Evolutionary conservation across 2,329 filamentous ascomycete species (phyloP).

Genomic region (Xylariaceae sp.): DNA sequence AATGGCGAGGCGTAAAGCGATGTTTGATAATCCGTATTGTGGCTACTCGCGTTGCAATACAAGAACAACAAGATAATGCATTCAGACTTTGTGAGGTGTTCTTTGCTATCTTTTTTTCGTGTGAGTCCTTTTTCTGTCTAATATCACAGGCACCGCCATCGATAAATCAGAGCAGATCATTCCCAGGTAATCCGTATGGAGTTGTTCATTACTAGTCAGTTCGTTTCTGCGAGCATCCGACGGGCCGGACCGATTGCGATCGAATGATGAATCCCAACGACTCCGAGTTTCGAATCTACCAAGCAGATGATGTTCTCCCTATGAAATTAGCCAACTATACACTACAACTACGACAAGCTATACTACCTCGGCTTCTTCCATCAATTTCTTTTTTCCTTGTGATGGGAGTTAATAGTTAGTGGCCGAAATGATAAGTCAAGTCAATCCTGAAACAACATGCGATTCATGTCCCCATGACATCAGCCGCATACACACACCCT

Average conservation of each 20-base stretch:
- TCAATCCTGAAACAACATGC: not conserved
- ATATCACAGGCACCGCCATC: not conserved
- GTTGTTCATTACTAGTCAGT: too few species aligned
- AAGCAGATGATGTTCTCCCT: not conserved
- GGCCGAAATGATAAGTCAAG: not conserved
- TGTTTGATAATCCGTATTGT: not conserved
- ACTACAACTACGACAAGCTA: not conserved
- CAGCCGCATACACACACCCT: not conserved
- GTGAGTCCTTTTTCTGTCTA: not conserved
- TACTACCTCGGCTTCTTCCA: not conserved
- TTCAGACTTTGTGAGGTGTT: not conserved
- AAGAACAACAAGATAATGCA: not conserved
- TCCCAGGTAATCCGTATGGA: too few species aligned
- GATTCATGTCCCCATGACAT: not conserved
- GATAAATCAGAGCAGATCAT: not conserved
- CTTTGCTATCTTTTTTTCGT: not conserved
- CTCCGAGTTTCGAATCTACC: not conserved
- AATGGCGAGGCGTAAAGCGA: constrained; percentile 5
- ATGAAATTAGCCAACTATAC: too few species aligned
- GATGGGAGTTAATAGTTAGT: not conserved
- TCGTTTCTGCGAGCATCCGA: not conserved
- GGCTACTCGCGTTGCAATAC: not conserved
- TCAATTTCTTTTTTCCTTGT: not conserved
- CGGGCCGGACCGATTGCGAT: not conserved
- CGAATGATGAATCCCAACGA: not conserved